Evolutionary conservation across 495 filamentous ascomycete genomes (phyloP), one percentile per base, ranked within the genome.

Genomic region (Annulohypoxylon stygium): DNA sequence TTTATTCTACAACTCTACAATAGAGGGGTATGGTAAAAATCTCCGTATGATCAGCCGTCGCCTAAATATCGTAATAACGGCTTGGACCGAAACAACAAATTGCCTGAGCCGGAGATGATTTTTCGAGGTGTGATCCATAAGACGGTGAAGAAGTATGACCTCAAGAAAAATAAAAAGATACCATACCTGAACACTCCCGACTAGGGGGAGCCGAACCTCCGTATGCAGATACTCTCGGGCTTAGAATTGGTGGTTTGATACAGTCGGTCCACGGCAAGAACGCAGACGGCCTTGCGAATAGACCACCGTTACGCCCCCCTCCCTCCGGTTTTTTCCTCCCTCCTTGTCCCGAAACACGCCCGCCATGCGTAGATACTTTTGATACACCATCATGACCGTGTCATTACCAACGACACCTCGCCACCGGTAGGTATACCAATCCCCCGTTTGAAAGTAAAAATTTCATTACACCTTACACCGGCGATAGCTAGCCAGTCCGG

Each of bases 1-100:
- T 74, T 73, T 65, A 25, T 60, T 60, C 53, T 60, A 33, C 30
- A 66, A 66, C 54, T 70, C 61, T 74, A 61, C 71, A 66, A 57
- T 39, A 55, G 39, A 25, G 54, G 54, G 47, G 66, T 58, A 39
- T 66, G 55, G 48, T 37, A 62, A 58, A 66, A 66, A 65, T 67
- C 66, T 70, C 71, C 66, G 54, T 43, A 43, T 34, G 45, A 61
- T 63, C 66, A 36, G 18, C 55, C 39, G 48, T 47, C 39, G 39
- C 50, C 50, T 54, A 54, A 37, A 37, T 60, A 60, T 0, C 11
- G 12, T 14, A 36, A 11, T 60, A 0, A 23, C 20, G 20, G 20
- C 20, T 23, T 23, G 20, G 20, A 23, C 20, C 20, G 20, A 23
- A 23, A 23, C 0, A 23, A 23, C 20, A 23, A 23, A 23, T 23